Evolutionary conservation across 345 rosid genomes (phyloP), one percentile per base, ranked within the genome.

Genomic region (Rhodamnia argentea): DNA sequence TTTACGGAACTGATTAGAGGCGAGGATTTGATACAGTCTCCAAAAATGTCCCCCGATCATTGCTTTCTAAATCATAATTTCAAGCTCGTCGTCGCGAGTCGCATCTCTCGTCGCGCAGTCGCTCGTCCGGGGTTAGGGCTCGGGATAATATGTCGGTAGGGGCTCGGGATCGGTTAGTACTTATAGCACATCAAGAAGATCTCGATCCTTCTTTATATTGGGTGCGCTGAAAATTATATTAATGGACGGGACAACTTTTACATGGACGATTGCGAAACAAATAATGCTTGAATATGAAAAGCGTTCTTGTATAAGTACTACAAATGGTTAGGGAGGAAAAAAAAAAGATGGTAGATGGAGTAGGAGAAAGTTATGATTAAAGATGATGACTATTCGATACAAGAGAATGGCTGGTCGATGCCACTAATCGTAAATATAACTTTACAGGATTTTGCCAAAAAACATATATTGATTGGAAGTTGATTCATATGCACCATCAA

Each of bases 11-110:
- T 8, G 3, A 62, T 29, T n/a, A 2, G 40, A 62, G 23, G 23
- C 6, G 42, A 62, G 23, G 3, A 29, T 3, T 0, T 0, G 1
- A 7, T 10, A 62, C 6, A 11, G 3, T 29, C 4, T 6, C 75
- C 13, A 7, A 29, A 29, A 29, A 29, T 29, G 9, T 4, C 10
- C 12, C 23, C 6, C 7, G 0, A 64, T 1, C 23, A 16, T 29
- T 10, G 20, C 9, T 2, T 64, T 29, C 6, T 0, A 29, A 15
- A 29, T 29, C 8, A 0, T 29, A 15, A 1, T 0, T 64, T 64
- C 13, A 15, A 64, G 20, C 76, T 3, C 7, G 10, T 37, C 5
- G 5, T 37, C 5, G 2, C 10, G 0, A 18, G 3, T 4, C 0
- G 23, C 20, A 37, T 32, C 22, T 18, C 7, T 70, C 0, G 23